A percentile compares a stretch with the other conserved stretches of the same genome.
Conservation (phyloP, 2,329 filamentous ascomycete genomes). For the Leptosphaerulina australis region DNA sequence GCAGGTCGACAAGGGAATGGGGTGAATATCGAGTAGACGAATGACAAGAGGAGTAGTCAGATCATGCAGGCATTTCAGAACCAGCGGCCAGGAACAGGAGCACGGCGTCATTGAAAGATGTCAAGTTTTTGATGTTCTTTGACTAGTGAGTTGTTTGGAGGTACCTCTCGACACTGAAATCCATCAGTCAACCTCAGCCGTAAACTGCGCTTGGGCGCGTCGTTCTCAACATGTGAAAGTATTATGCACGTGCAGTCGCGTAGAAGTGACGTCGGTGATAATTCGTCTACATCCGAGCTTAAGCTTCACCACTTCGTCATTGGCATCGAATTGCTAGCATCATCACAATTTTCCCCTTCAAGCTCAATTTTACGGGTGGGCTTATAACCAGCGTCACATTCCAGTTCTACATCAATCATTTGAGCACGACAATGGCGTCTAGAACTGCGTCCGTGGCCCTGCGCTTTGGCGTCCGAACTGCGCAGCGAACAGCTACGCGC, state of each 20-base stretch:
- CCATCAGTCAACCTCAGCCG: no score
- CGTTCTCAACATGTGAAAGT: no score
- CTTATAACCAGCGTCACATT: background rate
- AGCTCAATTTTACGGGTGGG: background rate
- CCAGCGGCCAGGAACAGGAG: no score
- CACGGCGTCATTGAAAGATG: no score
- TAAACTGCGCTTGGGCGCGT: no score
- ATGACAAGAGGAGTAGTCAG: no score
- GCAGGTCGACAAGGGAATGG: no score
- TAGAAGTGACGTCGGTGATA: slow-evolving; percentile 32
- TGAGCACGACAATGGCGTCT: slow-evolving; percentile 8
- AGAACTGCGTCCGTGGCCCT: slow-evolving; percentile 5
- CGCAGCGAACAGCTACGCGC: slow-evolving; percentile 6
- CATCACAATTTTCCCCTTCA: background rate
- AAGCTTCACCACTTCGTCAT: slow-evolving; percentile 19
- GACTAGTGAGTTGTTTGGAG: no score
- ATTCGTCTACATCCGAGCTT: slow-evolving; percentile 27
- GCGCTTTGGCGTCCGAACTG: slow-evolving; percentile 11
- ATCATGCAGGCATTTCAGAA: no score
- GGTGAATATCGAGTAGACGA: no score
- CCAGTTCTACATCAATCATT: background rate
- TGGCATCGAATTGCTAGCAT: background rate
- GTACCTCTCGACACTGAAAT: no score
- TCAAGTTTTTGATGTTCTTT: no score
- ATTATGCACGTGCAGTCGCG: slow-evolving; percentile 18